Evolutionary conservation across 805 yeast genomes (phyloP).

Genomic region (Metschnikowia arizonensis): DNA sequence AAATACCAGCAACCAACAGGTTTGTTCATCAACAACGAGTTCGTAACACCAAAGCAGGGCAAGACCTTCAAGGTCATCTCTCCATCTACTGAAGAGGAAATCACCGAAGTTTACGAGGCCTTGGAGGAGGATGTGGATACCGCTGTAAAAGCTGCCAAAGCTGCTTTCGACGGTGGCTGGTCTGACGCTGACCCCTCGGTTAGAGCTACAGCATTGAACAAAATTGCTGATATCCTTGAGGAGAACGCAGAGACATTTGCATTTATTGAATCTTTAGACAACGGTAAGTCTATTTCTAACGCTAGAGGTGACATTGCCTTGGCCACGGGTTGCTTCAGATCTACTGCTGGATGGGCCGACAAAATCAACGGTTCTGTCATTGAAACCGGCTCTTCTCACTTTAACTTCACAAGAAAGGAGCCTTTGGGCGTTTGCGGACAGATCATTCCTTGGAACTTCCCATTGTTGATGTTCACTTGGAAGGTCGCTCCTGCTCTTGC

Average conservation of each 20-base stretch:
- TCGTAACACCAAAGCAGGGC: conserved; percentile 54
- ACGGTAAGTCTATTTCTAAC: conserved; percentile 76
- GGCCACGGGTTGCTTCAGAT: conserved; percentile 65
- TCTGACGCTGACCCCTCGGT: conserved; percentile 61
- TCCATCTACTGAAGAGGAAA: conserved; percentile 69
- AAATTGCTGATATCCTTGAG: conserved; percentile 76
- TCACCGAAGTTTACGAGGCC: conserved; percentile 70
- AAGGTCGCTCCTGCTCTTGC: conserved; percentile 91
- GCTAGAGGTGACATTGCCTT: conserved; percentile 74
- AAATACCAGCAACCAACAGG: conserved; percentile 81
- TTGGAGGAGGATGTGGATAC: conserved; percentile 71
- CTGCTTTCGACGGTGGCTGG: conserved; percentile 72
- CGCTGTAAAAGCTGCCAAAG: conserved; percentile 83
- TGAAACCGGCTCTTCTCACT: conserved; percentile 70
- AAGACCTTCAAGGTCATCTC: conserved; percentile 58
- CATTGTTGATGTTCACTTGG: conserved; percentile 91
- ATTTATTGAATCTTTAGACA: conserved; percentile 78
- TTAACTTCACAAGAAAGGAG: conserved; percentile 78
- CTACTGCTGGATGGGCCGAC: conserved; percentile 91
- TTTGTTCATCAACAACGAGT: conserved; percentile 82
- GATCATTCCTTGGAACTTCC: conserved; percentile 97
- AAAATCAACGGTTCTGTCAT: conserved; percentile 73
- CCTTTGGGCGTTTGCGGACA: conserved; percentile 95
- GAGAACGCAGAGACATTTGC: conserved; percentile 68
- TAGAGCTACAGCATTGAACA: conserved; percentile 60